Evolutionary conservation across 495 filamentous ascomycete genomes (phyloP), one percentile per base, ranked within the genome.

Genomic region (Neohortaea acidophila): DNA sequence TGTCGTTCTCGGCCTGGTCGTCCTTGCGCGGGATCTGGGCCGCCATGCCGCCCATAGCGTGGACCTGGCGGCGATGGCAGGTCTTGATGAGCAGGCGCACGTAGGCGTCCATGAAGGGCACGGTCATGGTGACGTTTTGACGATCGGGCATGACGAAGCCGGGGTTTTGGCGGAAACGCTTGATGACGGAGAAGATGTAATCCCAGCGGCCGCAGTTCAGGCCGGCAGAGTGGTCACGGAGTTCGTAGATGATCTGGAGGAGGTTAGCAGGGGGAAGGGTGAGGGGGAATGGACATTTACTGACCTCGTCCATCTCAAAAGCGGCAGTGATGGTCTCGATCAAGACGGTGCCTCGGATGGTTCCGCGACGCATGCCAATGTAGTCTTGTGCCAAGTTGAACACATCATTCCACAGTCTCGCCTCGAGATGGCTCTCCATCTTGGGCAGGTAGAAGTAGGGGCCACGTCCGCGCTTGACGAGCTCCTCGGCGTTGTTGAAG

Each of bases 391-490:
- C 76, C 4, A 96, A 70, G 68, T 96, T 94, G 75, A 99, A 99
- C 33, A 76, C 87, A 61, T 99, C 89, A 55, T 99, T 99, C 89
- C 89, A 99, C 34, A 99, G 75, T 36, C 89, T 74, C 14, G 89
- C 89, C 67, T 99, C 89, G 30, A 94, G 77, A 62, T 96, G 85
- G 2, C 81, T 89, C 65, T 99, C 89, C 84, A 99, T 92, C 74
- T 99, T 99, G 44, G 89, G 89, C 33, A 99, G 81, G 67, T 99
- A 99, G 67, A 94, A 99, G 72, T 99, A 96, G 15, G 89, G 89
- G 32, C 89, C 89, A 50, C 68, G 69, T 26, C 89, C 91, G 33
- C 73, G 71, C 61, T 77, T 73, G 47, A 94, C 72, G 41, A 87
- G 68, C 66, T 94, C 82, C 59, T 79, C 69, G 43, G 87, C 89